Base-by-base conservation (phyloP, 2,329 filamentous ascomycete genomes). In the Arthrobotrys megalospora region DNA sequence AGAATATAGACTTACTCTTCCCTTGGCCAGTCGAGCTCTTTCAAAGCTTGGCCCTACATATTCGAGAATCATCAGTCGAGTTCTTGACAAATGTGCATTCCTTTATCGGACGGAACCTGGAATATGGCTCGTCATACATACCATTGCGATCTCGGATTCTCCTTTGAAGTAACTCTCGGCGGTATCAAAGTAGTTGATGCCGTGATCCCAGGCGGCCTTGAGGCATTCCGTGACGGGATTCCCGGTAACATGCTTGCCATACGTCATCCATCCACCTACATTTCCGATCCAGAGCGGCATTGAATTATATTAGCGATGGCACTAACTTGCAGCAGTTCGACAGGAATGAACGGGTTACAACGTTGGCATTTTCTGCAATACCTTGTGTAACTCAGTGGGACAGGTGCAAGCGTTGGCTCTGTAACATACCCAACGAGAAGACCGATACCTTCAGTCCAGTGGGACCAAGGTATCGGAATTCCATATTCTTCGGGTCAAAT, bases 141-240 rank as follows among this genome's bases (percentile, higher is more conserved):
- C 75, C 64, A 85, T 85, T 58, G 86, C 82, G 47, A 89, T 85
- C 83, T 91, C 90, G 24, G 88, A 90, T 82, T 90, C 86, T 75
- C 90, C 90, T 6, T 85, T 87, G 79, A 87, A 85, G 81, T 90
- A 90, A 12, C 21, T 85, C 83, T 90, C 89, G 45, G 89, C 89
- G 47, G 86, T 88, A 82, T 90, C 89, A 80, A 90, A 90, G 84
- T 90, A 90, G 84, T 90, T 90, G 82, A 90, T 86, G 6, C 89
- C 89, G 60, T 84, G 85, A 80, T 90, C 87, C 80, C 88, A 90
- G 6, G 89, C 89, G 1, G 87, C 86, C 82, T 88, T 85, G 79
- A 88, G 84, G 76, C 84, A 85, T 0, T 82, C 83, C 52, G 83
- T 83, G 0, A 80, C 78, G 6, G 78, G 72, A 36, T 78, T 80